Base-by-base conservation (phyloP, 2,329 filamentous ascomycete species). In the Zymoseptoria crescenta region DNA sequence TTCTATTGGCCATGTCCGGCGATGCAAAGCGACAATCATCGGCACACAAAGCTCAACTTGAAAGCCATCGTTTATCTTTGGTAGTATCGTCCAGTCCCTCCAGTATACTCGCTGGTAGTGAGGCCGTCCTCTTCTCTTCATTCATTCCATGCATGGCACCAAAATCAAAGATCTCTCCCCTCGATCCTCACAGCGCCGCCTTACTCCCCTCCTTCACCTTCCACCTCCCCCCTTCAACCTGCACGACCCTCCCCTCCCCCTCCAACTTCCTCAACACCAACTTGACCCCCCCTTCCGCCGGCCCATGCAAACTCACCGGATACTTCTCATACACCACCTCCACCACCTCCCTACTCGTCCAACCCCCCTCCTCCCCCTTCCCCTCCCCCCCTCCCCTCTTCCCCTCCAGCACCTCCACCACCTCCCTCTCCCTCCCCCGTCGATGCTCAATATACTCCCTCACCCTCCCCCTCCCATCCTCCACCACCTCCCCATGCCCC, bases 401-500 rank as follows among this genome's bases (percentile, higher is more conserved):
- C 70, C 68, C 69, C 41, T 56, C 63, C 65, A 96, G 72, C 0
- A 87, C 84, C 57, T 82, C 80, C 19, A 94, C 64, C 4, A 95
- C 85, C 72, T 96, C 89, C 45, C 85, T 79, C 74, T 97, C 93
- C 21, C 94, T 82, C 75, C 88, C 82, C 68, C 84, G 82, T 30
- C 93, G 81, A 75, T 97, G 94, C 61, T 78, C 73, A 65, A 97
- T 89, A 71, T 99, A 97, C 73, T 96, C 90, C 20, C 76, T 67
- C 56, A 97, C 87, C 70, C 85, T 93, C 24, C 76, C 78, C 24
- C 80, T 82, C 0, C 89, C 89, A 62, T 94, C 82, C 45, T 86
- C 82, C 24, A 97, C 80, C 2, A 94, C 83, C 0, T 86, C 81
- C 0, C 94, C 94, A 69, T 99, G 94, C 3, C 89, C 93, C 0